Conservation (phyloP, 192 early-diverging fungal genomes). For the Backusella circina region DNA sequence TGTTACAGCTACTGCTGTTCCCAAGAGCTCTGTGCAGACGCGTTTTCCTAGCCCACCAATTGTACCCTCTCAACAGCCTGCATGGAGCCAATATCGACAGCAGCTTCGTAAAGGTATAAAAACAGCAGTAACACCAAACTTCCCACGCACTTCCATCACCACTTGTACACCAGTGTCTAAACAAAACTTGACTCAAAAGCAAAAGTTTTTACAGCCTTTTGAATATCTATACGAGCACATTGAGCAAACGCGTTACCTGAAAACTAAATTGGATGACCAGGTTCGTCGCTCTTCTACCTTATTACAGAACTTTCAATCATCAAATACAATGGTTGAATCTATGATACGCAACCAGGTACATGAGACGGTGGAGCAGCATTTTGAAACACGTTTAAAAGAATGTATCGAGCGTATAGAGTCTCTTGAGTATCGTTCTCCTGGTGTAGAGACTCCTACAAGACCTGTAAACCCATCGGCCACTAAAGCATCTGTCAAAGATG, state of each 20-base stretch:
- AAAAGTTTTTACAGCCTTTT: slow-evolving; percentile 55
- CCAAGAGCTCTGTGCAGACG: not conserved
- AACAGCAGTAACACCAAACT: not conserved
- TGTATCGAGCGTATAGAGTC: not conserved
- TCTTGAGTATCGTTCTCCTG: slow-evolving; percentile 3
- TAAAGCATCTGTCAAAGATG: not conserved
- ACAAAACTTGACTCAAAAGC: slow-evolving; percentile 43
- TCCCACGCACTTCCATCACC: slow-evolving; percentile 14
- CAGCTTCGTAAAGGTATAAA: not conserved
- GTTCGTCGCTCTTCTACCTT: slow-evolving; percentile 66
- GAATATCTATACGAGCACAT: slow-evolving; percentile 53
- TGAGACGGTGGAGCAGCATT: slow-evolving; percentile 42
- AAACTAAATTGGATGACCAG: slow-evolving; percentile 72
- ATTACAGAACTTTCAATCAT: slow-evolving; percentile 69
- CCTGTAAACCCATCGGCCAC: not conserved
- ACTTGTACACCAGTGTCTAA: slow-evolving; percentile 41
- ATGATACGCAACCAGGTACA: slow-evolving; percentile 69
- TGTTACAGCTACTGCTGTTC: not conserved
- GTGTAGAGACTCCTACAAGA: not conserved
- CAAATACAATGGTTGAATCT: slow-evolving; percentile 71
- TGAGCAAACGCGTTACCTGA: slow-evolving; percentile 60
- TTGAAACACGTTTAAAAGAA: slow-evolving; percentile 39
- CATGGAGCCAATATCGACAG: not conserved
- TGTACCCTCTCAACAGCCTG: slow-evolving; percentile 36
- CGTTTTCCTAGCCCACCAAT: slow-evolving; percentile 37